Evolutionary conservation across 2,329 filamentous ascomycete species (phyloP).

Genomic region (Paecilomyces sp.): DNA sequence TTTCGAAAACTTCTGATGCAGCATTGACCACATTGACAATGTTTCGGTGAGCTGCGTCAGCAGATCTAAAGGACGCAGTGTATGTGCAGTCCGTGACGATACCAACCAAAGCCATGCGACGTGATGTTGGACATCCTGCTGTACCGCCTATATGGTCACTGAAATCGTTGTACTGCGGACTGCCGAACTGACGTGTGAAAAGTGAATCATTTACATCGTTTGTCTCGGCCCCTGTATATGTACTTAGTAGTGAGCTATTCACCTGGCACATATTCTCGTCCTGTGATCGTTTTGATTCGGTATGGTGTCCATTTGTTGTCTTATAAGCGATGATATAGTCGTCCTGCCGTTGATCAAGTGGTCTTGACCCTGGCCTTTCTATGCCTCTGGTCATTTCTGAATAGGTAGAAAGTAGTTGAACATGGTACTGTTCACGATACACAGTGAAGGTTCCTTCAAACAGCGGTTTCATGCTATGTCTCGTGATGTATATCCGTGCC

Average conservation of each 20-base stretch:
- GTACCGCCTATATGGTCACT: background rate
- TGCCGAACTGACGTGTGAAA: background rate
- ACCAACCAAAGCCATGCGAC: background rate
- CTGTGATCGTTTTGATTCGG: background rate
- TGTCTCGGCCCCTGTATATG: background rate
- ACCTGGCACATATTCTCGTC: background rate
- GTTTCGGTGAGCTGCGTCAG: background rate
- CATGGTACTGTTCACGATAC: background rate
- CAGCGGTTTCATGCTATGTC: background rate
- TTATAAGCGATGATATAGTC: background rate
- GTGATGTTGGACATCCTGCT: background rate
- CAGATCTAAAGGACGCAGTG: background rate
- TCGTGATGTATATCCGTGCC: background rate
- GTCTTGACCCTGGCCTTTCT: background rate
- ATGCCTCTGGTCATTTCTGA: background rate
- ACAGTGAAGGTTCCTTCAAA: background rate
- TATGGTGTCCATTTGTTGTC: background rate
- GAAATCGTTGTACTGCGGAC: background rate
- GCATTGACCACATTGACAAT: conserved; percentile 61
- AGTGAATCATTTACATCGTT: background rate
- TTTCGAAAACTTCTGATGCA: conserved; percentile 79
- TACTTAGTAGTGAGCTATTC: background rate
- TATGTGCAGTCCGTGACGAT: background rate
- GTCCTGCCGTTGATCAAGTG: background rate
- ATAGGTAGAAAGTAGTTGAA: background rate